These are phyloP conservation scores for Stagonosporopsis cucurbitacearum DNA, from an alignment of 2,329 filamentous ascomycete genomes.

Conservation along the genomic window DNA sequence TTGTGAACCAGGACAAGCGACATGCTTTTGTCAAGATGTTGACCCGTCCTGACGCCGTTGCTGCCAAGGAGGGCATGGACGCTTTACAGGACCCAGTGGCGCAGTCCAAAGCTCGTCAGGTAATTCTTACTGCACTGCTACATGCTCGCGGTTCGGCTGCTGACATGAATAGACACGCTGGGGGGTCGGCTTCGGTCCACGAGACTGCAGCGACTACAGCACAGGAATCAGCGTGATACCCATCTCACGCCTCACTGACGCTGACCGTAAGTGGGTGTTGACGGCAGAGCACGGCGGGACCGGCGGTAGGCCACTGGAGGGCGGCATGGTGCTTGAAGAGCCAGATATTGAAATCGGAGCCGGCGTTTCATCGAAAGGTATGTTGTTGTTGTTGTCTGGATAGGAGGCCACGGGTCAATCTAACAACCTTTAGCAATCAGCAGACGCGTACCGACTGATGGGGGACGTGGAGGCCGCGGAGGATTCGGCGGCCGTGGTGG, in stretches of 20 bases:
- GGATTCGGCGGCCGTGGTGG: conserved; percentile 25
- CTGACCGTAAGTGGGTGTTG: conserved; percentile 96
- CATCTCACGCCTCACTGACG: conserved; percentile 89
- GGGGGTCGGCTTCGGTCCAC: conserved; percentile 96
- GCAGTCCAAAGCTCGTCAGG: conserved; percentile 64
- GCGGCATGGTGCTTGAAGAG: conserved; percentile 90
- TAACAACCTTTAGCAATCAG: conserved; percentile 42
- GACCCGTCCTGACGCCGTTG: conserved; percentile 81
- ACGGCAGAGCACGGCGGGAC: conserved; percentile 93
- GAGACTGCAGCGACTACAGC: conserved; percentile 95
- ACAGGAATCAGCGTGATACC: conserved; percentile 93
- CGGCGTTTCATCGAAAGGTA: conserved; percentile 91
- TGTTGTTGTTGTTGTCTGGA: too few species aligned
- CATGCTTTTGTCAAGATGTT: conserved; percentile 99
- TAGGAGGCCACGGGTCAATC: background rate
- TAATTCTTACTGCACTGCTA: conserved; percentile 24
- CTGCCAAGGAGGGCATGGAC: conserved; percentile 88
- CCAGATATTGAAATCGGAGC: conserved; percentile 98
- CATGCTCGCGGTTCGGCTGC: conserved; percentile 6
- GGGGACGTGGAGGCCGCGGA: conserved; percentile 32
- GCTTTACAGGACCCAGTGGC: conserved; percentile 74
- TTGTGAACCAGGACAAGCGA: conserved; percentile 96
- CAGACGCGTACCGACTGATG: conserved; percentile 44
- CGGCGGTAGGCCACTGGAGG: conserved; percentile 79
- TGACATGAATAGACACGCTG: conserved; percentile 76